Base-by-base conservation (phyloP, 805 yeast species). In the Yarrowia bubula region DNA sequence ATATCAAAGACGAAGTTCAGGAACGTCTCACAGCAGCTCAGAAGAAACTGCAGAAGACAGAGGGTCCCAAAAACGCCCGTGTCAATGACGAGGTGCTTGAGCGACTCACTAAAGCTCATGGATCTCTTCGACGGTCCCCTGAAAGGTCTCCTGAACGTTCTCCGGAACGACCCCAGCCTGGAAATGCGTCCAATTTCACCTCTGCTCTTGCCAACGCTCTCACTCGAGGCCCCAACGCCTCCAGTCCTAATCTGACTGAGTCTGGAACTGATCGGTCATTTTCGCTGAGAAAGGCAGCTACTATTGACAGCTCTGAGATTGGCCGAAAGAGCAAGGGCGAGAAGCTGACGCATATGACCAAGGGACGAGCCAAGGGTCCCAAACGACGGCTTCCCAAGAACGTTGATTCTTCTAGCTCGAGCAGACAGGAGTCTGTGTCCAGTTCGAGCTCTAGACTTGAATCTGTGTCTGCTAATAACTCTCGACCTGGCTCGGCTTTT, bases 361-460 rank as follows among this genome's bases (percentile, higher is more conserved):
- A 76, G 68, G 67, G 64, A 7, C 71, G 81, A 64, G 68, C 79
- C 8, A 73, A 73, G 17, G 80, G 79, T 1, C 81, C 80, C 18
- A 77, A 72, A 64, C 69, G 81, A 65, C 72, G 77, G 60, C 69
- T 75, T n/a, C 82, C 80, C 9, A 55, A 64, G 43, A 55, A 33
- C 38, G 61, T 66, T 3, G 37, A 66, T 11, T 35, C 38, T 35
- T 35, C 38, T 10, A 35, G 13, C 38, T 35, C 38, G 13, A 35
- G 38, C 8, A 22, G 28, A 22, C 28, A 22, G 28, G 28, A 22
- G 4, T 22, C 28, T 22, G 28, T 22, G 28, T 22, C 28, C 5
- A 22, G n/a, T n/a, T n/a, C 31, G 31, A 37, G 41, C 41, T 37
- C 33, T 22, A n/a, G 33, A 44, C 17, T 4, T 7, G 48, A 15